Percentiles rank a stretch among this genome's conserved stretches.
Evolutionary conservation across 2,329 filamentous ascomycete species (phyloP).

Genomic region (Akanthomyces lecanii): DNA sequence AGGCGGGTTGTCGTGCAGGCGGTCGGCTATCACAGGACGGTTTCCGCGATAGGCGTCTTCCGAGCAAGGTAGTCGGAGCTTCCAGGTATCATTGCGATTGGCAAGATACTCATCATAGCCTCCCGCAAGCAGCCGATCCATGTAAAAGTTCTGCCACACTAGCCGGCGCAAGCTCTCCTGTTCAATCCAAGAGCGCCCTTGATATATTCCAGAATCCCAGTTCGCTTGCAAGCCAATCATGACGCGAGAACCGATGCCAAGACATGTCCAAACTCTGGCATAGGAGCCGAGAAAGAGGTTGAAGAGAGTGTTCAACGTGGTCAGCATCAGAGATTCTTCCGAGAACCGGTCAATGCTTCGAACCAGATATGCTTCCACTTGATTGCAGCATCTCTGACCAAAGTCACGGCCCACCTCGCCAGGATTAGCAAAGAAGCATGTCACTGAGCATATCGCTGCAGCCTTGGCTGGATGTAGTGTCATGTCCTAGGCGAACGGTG

Average conservation of each 20-base stretch:
- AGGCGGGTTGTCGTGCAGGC: slow-evolving; percentile 28
- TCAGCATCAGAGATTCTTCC: slow-evolving; percentile 31
- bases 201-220: slow-evolving; percentile 31
- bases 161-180: slow-evolving; percentile 35
- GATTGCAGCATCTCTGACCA: slow-evolving; percentile 34
- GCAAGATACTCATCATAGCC: slow-evolving; percentile 39
- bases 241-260: slow-evolving; percentile 33
- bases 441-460: slow-evolving; percentile 37
- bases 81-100: slow-evolving; percentile 35
- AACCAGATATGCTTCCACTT: slow-evolving; percentile 38
- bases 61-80: slow-evolving; percentile 34
- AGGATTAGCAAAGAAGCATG: slow-evolving; percentile 34
- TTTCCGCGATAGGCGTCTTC: slow-evolving; percentile 32
- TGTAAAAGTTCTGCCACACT: slow-evolving; percentile 36
- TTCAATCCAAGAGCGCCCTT: slow-evolving; percentile 28
- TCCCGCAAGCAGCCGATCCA: slow-evolving; percentile 36
- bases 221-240: slow-evolving; percentile 38
- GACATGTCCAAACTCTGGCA: slow-evolving; percentile 38
- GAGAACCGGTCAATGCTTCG: slow-evolving; percentile 37
- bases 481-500: slow-evolving; percentile 25
- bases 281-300: slow-evolving; percentile 35
- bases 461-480: slow-evolving; percentile 32
- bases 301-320: slow-evolving; percentile 33
- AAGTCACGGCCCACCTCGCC: slow-evolving; percentile 32
- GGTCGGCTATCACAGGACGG: slow-evolving; percentile 28